These are phyloP conservation scores for Eucalyptus melliodora DNA, from an alignment of 345 rosid genomes.

Conservation along the genomic window DNA sequence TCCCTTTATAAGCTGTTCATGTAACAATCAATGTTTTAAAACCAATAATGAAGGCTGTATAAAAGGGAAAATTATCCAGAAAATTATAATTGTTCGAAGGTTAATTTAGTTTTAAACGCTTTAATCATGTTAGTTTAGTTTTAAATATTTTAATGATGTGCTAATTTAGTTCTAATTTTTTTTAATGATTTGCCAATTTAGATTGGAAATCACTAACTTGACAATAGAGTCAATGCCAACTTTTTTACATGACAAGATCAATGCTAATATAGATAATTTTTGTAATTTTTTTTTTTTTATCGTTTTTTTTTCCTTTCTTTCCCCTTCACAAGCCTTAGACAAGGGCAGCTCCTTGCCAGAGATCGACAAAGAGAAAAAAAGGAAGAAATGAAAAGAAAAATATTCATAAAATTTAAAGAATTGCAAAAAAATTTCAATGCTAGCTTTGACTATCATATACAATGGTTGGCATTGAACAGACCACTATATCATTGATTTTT, in stretches of 20 bases:
- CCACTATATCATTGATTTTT: accelerated
- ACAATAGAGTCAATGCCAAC: neutral
- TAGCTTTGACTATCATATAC: neutral
- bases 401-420: too few species aligned
- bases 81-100: accelerated
- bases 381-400: too few species aligned
- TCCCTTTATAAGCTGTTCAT: neutral
- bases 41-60: neutral
- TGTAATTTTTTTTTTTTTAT: neutral
- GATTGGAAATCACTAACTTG: neutral
- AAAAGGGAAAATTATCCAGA: neutral
- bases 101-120: neutral
- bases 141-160: neutral
- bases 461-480: accelerated
- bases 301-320: too few species aligned
- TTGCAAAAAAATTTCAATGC: too few species aligned
- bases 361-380: neutral
- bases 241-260: accelerated
- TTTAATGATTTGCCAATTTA: neutral
- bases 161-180: neutral
- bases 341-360: too few species aligned
- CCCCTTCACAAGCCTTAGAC: too few species aligned
- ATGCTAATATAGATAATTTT: accelerated
- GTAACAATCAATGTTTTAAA: neutral
- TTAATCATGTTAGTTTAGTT: neutral